phyloP scores from a whole-genome alignment of 192 early-diverging fungal genomes.

The Podila horticola region DNA sequence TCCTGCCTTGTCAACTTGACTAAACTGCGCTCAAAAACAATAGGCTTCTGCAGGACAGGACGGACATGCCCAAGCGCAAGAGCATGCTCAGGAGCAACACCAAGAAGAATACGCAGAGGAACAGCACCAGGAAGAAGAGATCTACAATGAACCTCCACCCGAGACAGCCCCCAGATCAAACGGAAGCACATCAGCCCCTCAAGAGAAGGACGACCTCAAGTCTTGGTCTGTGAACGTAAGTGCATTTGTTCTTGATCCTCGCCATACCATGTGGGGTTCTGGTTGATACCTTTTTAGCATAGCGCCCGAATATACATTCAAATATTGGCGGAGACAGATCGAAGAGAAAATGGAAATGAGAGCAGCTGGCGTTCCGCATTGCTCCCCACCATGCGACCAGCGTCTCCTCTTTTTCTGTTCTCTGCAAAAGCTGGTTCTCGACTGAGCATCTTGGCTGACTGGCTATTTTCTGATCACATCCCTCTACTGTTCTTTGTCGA shows the following conservation, averaged over 20 bases:
- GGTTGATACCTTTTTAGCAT: no score
- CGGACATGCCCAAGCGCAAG: constrained; percentile 22
- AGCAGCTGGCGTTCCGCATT: background rate
- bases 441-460: background rate
- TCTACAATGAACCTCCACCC: constrained; percentile 10
- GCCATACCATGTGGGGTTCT: no score
- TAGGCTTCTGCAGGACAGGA: constrained; percentile 50
- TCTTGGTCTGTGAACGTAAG: constrained; percentile 63
- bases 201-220: constrained; percentile 54
- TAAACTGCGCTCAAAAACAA: background rate
- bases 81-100: constrained; percentile 19
- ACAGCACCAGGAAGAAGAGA: constrained; percentile 29
- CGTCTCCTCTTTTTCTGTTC: background rate
- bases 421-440: constrained; percentile 7
- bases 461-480: background rate
- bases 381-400: no score
- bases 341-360: no score
- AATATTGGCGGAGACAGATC: no score
- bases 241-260: no score
- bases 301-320: background rate
- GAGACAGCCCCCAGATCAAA: constrained; percentile 28
- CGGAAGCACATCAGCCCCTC: constrained; percentile 14
- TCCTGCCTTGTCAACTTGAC: background rate
- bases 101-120: constrained; percentile 38
- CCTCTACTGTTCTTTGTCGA: constrained; percentile 1